Conservation (phyloP, 345 rosid genomes). For the Durio zibethinus region DNA sequence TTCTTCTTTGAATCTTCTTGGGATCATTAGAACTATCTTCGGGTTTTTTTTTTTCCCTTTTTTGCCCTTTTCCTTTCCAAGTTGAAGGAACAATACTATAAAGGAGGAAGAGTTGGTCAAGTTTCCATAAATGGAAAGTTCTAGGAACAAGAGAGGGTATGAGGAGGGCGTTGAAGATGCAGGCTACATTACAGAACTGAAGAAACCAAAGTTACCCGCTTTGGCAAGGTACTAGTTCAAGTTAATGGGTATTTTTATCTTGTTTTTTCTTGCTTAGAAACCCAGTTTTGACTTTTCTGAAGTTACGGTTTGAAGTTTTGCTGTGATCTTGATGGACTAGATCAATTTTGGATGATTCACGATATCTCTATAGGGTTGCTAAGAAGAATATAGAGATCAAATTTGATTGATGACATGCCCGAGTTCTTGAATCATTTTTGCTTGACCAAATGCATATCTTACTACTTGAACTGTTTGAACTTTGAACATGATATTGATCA, state of each 20-base stretch:
- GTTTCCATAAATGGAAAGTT: slow-evolving; percentile 59
- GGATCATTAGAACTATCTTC: slow-evolving; percentile 15
- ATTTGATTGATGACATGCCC: not conserved
- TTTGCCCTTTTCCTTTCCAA: not conserved
- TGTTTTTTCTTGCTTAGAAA: not conserved
- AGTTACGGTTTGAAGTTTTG: not conserved
- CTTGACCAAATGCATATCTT: not conserved
- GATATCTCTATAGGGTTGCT: not conserved
- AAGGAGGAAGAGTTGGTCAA: slow-evolving; percentile 5
- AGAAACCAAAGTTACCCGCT: slow-evolving; percentile 74
- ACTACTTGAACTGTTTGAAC: not conserved
- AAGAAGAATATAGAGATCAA: not conserved
- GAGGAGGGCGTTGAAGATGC: slow-evolving; percentile 50
- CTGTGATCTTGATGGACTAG: too few relatives aligned
- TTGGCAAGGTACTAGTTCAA: slow-evolving; percentile 65
- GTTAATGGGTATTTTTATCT: not conserved
- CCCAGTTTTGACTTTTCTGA: not conserved
- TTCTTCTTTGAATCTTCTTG: slow-evolving; percentile 39
- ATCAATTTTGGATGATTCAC: not conserved
- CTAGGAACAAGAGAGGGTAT: slow-evolving; percentile 58
- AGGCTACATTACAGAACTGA: slow-evolving; percentile 49
- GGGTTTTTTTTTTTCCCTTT: not conserved
- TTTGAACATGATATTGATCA: not conserved
- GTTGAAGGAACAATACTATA: slow-evolving; percentile 15
- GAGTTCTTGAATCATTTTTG: not conserved